A percentile compares a stretch with the other conserved stretches of the same genome.
Evolutionary conservation across 2,329 filamentous ascomycete species (phyloP).

Genomic region (Sporothrix dimorphospora): DNA sequence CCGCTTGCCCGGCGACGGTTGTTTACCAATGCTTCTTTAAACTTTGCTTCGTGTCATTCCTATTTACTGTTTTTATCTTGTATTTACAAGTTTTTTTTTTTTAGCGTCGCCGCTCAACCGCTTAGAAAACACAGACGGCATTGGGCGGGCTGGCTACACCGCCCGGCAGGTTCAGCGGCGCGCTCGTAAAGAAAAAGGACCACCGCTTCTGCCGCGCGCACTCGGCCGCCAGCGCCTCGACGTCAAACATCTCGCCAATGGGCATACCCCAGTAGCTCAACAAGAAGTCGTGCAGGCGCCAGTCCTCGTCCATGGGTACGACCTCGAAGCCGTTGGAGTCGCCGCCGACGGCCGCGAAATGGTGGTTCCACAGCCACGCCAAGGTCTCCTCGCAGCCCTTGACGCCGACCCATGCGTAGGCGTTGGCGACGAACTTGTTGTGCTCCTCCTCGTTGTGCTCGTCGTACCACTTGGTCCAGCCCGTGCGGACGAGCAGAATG

Average conservation of each 20-base stretch:
- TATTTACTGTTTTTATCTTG: background rate
- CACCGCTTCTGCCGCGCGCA: slow-evolving; percentile 58
- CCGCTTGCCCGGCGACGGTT: background rate
- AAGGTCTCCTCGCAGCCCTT: slow-evolving; percentile 56
- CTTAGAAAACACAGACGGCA: slow-evolving; percentile 46
- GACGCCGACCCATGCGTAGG: slow-evolving; percentile 42
- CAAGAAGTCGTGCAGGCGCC: slow-evolving; percentile 52
- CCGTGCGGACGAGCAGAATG: slow-evolving; percentile 67
- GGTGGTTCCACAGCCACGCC: slow-evolving; percentile 70
- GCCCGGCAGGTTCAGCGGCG: slow-evolving; percentile 61
- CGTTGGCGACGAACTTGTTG: slow-evolving; percentile 38
- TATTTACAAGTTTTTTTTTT: background rate
- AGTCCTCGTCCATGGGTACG: slow-evolving; percentile 16
- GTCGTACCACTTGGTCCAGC: slow-evolving; percentile 63
- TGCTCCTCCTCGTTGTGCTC: slow-evolving; percentile 45
- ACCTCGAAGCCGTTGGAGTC: slow-evolving; percentile 66
- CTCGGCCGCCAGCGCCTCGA: slow-evolving; percentile 56
- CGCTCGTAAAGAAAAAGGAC: slow-evolving; percentile 65
- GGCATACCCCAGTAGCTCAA: slow-evolving; percentile 57
- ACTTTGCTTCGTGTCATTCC: background rate
- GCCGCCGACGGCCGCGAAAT: slow-evolving; percentile 67
- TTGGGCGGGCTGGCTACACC: slow-evolving; percentile 54
- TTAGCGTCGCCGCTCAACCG: background rate
- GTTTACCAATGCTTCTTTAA: background rate
- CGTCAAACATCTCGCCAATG: slow-evolving; percentile 59